phyloP scores from a whole-genome alignment of 2,329 filamentous ascomycete species.

The Diplodia intermedia region DNA sequence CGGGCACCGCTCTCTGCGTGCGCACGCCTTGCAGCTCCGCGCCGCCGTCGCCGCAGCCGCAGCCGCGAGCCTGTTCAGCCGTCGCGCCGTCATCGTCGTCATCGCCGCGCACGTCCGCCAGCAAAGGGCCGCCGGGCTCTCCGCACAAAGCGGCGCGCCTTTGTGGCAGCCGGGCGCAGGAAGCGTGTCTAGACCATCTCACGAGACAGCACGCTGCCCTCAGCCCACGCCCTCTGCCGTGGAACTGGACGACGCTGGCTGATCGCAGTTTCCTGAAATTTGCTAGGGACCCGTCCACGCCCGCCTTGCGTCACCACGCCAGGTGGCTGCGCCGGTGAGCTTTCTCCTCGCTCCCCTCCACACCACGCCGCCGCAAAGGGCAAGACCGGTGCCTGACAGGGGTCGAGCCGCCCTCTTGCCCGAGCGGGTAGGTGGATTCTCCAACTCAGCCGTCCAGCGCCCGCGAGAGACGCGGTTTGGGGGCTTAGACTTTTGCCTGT shows the following conservation, averaged over 20 bases:
- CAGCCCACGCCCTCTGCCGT: constrained; percentile 24
- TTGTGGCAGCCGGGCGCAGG: constrained; percentile 9
- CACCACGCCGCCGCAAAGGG: constrained; percentile 19
- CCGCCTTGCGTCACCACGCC: constrained; percentile 20
- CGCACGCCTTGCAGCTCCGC: constrained; percentile 5
- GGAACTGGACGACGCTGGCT: constrained; percentile 16
- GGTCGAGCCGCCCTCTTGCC: constrained; percentile 16
- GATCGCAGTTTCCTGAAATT: constrained; percentile 30
- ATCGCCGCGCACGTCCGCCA: constrained; percentile 14
- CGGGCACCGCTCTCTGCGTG: neutral
- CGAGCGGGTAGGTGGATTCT: constrained; percentile 21
- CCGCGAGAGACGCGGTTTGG: neutral
- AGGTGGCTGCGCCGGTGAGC: constrained; percentile 22
- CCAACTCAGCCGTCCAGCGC: neutral
- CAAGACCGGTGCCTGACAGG: constrained; percentile 26
- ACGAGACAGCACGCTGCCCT: constrained; percentile 26
- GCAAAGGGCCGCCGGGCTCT: constrained; percentile 1
- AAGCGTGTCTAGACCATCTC: constrained; percentile 9
- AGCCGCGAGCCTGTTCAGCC: neutral
- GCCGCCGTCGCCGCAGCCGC: too few species aligned
- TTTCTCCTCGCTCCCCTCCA: neutral
- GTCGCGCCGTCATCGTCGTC: constrained; percentile 5
- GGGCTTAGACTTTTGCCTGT: neutral
- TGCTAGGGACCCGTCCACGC: neutral
- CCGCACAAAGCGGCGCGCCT: constrained; percentile 27